A percentile compares a stretch with the other conserved stretches of the same genome.
phyloP scores from a whole-genome alignment of 1,284 basidiomycete genomes.

The Naganishia albida region DNA sequence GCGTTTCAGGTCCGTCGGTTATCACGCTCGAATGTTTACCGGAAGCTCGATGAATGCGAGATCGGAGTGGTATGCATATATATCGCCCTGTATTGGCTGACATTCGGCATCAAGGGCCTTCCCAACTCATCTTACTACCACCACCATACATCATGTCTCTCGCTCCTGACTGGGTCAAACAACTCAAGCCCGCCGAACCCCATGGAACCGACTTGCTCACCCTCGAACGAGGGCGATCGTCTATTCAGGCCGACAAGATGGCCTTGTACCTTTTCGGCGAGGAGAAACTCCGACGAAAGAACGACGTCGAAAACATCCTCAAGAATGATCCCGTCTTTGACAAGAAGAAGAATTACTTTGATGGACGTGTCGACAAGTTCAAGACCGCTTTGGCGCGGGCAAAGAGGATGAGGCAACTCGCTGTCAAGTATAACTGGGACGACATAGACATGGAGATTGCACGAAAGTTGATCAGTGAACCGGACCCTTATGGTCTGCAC shows the following conservation, averaged over 20 bases:
- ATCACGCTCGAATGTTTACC: slow-evolving; percentile 3
- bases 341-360: slow-evolving; percentile 32
- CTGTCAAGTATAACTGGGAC: slow-evolving; percentile 31
- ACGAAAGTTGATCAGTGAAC: slow-evolving; percentile 22
- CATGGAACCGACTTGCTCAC: slow-evolving; percentile 29
- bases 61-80: slow-evolving; percentile 15
- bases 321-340: slow-evolving; percentile 30
- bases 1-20: neutral
- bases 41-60: neutral
- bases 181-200: slow-evolving; percentile 29
- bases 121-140: neutral
- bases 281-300: slow-evolving; percentile 8
- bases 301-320: slow-evolving; percentile 20
- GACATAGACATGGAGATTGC: slow-evolving; percentile 25
- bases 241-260: slow-evolving; percentile 18
- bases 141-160: slow-evolving; percentile 23
- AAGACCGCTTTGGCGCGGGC: slow-evolving; percentile 30
- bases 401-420: slow-evolving; percentile 29
- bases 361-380: slow-evolving; percentile 32
- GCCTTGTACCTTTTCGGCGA: slow-evolving; percentile 25
- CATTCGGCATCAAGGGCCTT: neutral
- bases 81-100: neutral
- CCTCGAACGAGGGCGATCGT: slow-evolving; percentile 26
- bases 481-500: slow-evolving; percentile 31
- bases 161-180: slow-evolving; percentile 30